Base-by-base conservation (phyloP, 2,329 filamentous ascomycete species). In the Curvularia sp. region DNA sequence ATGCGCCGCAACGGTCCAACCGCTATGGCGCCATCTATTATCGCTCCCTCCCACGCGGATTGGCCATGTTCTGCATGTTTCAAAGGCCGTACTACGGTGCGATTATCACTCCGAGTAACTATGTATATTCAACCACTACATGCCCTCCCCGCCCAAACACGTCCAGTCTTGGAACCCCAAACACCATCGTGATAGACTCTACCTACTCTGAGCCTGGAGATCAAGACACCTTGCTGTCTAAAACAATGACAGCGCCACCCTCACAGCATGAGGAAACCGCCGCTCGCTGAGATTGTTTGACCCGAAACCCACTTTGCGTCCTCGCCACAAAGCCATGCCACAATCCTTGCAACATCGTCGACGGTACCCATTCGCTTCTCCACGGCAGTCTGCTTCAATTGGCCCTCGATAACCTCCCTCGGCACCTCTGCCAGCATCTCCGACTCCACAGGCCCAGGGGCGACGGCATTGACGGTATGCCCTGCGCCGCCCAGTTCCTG, bases 381-480 rank as follows among this genome's bases (percentile, higher is more conserved):
- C 0, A 87, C 76, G 0, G 83, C 80, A 5, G 85, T 89, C 19
- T 74, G 72, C 59, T 78, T 74, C 73, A 78, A 80, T 72, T 86
- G 82, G 65, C 78, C 75, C 28, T 81, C 78, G 2, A 85, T 74
- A 12, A 85, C 75, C 0, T 81, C 80, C 52, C 77, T 68, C 0
- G 82, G 81, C 12, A 86, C 82, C 15, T 82, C 78, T 15, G 82
- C 81, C 23, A 87, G 68, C 80, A 89, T 82, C 7, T 86, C 84
- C 28, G 80, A 87, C 72, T 83, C 74, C 5, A 87, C 83, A 0
- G 86, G 85, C 0, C 87, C 87, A 0, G 86, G 85, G 19, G 82
- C 82, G 2, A 89, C 82, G 0, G 81, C 79, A 63, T 89, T 89
- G 25, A 87, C 86, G 0, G 86, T 88, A 57, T 84, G 84, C 0